These are phyloP conservation scores for Wickerhamomyces silvicola DNA, from an alignment of 805 yeast genomes.

Conservation along the genomic window DNA sequence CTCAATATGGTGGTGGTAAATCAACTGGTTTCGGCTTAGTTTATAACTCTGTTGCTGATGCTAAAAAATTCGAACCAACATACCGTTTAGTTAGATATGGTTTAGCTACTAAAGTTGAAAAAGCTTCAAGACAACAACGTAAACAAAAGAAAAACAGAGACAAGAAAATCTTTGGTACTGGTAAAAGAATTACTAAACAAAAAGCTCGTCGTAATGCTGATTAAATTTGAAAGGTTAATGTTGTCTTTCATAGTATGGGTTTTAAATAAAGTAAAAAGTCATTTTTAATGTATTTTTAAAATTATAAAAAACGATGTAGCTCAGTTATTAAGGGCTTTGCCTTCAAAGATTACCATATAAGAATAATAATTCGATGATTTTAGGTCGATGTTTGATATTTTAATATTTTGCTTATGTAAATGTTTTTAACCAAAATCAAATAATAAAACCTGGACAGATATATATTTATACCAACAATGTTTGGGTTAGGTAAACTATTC, in stretches of 20 bases:
- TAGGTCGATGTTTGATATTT: too few relatives aligned
- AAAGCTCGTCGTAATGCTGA: conserved; percentile 88
- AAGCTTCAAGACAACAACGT: conserved; percentile 99
- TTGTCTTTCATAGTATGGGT: neutral
- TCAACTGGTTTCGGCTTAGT: conserved; percentile 99
- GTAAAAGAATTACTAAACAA: conserved; percentile 87
- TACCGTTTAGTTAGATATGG: conserved; percentile 99
- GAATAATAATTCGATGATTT: too few relatives aligned
- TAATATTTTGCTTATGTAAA: too few relatives aligned
- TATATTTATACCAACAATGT: too few relatives aligned
- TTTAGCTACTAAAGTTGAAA: conserved; percentile 91
- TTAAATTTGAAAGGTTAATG: conserved; percentile 29
- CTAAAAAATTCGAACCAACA: conserved; percentile 97
- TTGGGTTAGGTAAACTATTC: conserved; percentile 54
- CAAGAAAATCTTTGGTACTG: conserved; percentile 98
- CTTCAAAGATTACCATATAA: too few relatives aligned
- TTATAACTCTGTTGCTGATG: conserved; percentile 96
- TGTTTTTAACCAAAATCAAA: too few relatives aligned
- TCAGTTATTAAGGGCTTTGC: too few relatives aligned
- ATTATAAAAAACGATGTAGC: too few relatives aligned
- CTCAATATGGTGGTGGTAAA: conserved; percentile 99
- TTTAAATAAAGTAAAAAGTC: neutral
- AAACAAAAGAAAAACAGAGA: conserved; percentile 99
- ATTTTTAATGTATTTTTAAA: neutral
- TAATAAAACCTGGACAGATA: too few relatives aligned